phyloP scores from a whole-genome alignment of 2,329 filamentous ascomycete species.

The Torrubiella hemipterigena region DNA sequence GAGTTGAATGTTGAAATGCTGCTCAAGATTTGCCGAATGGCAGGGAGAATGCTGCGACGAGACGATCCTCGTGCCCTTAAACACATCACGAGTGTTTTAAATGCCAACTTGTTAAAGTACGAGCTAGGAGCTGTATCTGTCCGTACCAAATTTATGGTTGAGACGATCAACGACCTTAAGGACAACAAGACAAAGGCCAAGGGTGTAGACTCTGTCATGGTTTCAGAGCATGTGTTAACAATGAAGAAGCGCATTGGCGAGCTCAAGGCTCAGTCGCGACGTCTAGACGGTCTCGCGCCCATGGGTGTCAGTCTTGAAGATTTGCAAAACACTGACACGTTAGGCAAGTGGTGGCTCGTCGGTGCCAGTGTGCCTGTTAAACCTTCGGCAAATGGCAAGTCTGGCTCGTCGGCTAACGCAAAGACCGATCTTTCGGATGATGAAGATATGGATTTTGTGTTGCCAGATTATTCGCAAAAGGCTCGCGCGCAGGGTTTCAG shows the following conservation, averaged over 20 bases:
- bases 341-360: conserved; percentile 97
- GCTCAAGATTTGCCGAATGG: conserved; percentile 70
- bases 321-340: conserved; percentile 70
- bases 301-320: conserved; percentile 72
- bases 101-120: conserved; percentile 54
- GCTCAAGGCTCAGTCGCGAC: conserved; percentile 45
- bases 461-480: conserved; percentile 60
- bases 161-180: conserved; percentile 87
- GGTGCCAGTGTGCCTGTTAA: conserved; percentile 73
- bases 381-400: conserved; percentile 8
- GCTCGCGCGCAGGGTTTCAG: conserved; percentile 77
- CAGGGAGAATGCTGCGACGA: conserved; percentile 69
- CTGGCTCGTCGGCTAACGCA: too few relatives aligned
- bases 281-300: conserved; percentile 65
- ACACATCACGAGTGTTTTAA: conserved; percentile 73
- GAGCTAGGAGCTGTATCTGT: conserved; percentile 66
- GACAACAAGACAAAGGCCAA: conserved; percentile 82
- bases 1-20: conserved; percentile 84
- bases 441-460: conserved; percentile 33
- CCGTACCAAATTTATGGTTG: conserved; percentile 93
- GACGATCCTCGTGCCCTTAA: conserved; percentile 84
- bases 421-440: conserved; percentile 22
- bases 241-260: conserved; percentile 84
- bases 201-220: conserved; percentile 56
- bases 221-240: conserved; percentile 69